These are phyloP conservation scores for Phytophthora capsici DNA, from an alignment of 352 stramenopile species.

Conservation along the genomic window DNA sequence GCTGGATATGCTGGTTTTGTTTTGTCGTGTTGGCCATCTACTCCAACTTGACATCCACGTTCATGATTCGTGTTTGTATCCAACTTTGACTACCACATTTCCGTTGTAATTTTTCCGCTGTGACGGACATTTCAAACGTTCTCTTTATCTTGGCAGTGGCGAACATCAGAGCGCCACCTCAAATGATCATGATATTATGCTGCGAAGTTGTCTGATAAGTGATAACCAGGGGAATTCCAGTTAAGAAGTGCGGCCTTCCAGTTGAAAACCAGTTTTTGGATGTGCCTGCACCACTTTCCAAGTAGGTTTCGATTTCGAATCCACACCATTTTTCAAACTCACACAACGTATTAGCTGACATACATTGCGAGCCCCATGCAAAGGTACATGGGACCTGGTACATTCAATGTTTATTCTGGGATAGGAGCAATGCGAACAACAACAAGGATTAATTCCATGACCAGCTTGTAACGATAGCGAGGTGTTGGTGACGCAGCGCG, in stretches of 20 bases:
- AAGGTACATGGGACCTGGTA: constrained; percentile 45
- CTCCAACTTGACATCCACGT: too few species aligned
- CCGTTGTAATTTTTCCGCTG: too few species aligned
- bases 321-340: not conserved
- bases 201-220: constrained; percentile 26
- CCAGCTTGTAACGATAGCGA: constrained; percentile 13
- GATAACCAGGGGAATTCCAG: constrained; percentile 26
- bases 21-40: too few species aligned
- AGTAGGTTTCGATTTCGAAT: constrained; percentile 36
- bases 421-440: too few species aligned
- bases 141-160: constrained; percentile 53
- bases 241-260: constrained; percentile 83
- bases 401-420: too few species aligned
- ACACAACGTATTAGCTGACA: too few species aligned
- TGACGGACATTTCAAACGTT: too few species aligned
- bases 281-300: constrained; percentile 77
- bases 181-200: constrained; percentile 75
- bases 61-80: too few species aligned
- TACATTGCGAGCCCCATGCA: too few species aligned
- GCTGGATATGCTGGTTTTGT: too few species aligned
- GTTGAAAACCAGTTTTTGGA: constrained; percentile 59
- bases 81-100: too few species aligned
- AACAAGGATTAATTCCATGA: too few species aligned
- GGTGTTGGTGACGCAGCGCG: constrained; percentile 22
- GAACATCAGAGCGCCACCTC: constrained; percentile 83